Evolutionary conservation across 2,329 filamentous ascomycete species (phyloP).

Genomic region (Fragosphaeria purpurea): DNA sequence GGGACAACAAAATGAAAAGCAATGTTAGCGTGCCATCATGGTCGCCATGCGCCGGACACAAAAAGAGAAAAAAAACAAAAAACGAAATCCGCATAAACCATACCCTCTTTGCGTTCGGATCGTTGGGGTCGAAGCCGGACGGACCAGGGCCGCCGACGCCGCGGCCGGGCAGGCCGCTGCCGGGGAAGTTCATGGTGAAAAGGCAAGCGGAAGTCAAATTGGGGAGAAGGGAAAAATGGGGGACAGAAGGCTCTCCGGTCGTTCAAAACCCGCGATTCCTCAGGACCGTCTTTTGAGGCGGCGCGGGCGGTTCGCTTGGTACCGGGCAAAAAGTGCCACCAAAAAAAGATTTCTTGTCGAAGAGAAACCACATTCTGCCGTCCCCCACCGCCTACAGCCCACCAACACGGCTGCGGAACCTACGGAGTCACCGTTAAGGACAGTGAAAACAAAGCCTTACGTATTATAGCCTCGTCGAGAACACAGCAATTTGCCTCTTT

Average conservation of each 20-base stretch:
- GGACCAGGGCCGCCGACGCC: constrained; percentile 13
- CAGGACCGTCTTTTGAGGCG: no score
- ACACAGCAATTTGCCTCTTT: no score
- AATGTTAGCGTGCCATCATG: neutral
- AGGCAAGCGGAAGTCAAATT: no score
- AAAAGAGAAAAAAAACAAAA: no score
- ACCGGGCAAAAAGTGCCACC: neutral
- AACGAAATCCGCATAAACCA: neutral
- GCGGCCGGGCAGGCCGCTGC: constrained; percentile 16
- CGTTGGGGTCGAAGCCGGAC: constrained; percentile 26
- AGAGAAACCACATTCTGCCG: constrained; percentile 30
- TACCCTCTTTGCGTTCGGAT: constrained; percentile 39
- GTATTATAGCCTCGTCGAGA: no score
- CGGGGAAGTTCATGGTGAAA: constrained; percentile 29
- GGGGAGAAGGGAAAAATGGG: neutral
- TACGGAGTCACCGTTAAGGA: no score
- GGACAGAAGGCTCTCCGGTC: no score
- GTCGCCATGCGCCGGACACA: neutral
- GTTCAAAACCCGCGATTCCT: no score
- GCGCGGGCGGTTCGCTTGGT: no score
- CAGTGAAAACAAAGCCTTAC: no score
- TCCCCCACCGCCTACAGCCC: constrained; percentile 21
- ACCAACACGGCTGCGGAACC: neutral
- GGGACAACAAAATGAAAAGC: neutral
- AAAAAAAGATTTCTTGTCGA: constrained; percentile 11